phyloP scores from a whole-genome alignment of 768 basidiomycete genomes.

The Mycena olivaceomarginata region DNA sequence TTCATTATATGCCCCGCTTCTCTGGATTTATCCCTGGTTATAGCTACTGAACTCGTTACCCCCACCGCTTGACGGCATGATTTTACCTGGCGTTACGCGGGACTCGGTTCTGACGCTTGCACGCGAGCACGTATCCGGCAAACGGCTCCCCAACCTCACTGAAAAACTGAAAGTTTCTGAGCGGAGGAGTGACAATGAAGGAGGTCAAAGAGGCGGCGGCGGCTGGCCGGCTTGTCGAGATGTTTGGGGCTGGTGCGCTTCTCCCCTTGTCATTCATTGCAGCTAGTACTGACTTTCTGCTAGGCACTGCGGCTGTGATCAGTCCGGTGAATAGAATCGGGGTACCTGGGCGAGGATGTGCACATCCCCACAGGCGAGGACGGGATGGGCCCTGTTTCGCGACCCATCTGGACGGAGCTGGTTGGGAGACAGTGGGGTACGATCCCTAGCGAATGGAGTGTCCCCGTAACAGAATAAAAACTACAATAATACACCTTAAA shows the following conservation, averaged over 20 bases:
- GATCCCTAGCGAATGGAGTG: constrained; percentile 89
- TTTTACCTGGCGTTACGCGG: constrained; percentile 94
- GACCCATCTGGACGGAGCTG: constrained; percentile 82
- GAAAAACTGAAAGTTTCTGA: constrained; percentile 77
- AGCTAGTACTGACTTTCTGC: constrained; percentile 45
- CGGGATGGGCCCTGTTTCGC: constrained; percentile 89
- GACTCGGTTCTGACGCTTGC: constrained; percentile 88
- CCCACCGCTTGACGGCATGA: constrained; percentile 92
- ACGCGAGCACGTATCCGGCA: constrained; percentile 73
- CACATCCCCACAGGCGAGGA: constrained; percentile 78
- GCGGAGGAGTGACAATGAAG: constrained; percentile 83
- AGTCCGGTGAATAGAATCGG: constrained; percentile 85
- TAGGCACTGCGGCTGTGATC: constrained; percentile 87
- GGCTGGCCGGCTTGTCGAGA: constrained; percentile 83
- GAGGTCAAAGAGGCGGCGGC: constrained; percentile 78
- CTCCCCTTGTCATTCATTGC: neutral
- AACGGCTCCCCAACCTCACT: constrained; percentile 69
- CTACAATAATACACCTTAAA: constrained; percentile 12
- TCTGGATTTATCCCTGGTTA: constrained; percentile 50
- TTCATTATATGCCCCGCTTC: neutral
- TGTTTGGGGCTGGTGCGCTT: constrained; percentile 85
- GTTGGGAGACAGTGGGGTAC: constrained; percentile 87
- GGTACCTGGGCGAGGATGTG: constrained; percentile 80
- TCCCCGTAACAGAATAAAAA: constrained; percentile 60
- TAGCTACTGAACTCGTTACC: constrained; percentile 89